Conservation (phyloP, 768 basidiomycete genomes). For the Pisolithus microcarpus region DNA sequence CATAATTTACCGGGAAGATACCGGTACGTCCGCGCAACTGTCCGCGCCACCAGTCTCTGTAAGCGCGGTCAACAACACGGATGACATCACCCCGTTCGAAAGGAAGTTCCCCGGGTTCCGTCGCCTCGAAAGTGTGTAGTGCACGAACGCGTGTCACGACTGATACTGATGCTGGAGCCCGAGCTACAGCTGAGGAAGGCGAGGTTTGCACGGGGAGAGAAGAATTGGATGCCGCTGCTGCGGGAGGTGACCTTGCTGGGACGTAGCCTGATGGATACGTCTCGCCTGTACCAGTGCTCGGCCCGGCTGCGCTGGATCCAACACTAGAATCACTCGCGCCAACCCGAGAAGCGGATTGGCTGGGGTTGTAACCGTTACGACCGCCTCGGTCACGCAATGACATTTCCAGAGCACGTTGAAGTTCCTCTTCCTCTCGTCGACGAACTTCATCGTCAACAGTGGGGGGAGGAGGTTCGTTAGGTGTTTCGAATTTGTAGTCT, state of each 20-base stretch:
- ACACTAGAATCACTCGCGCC: conserved; percentile 31
- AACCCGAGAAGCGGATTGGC: conserved; percentile 25
- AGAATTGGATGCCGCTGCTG: conserved; percentile 20
- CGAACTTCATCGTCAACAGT: conserved; percentile 72
- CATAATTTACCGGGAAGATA: conserved; percentile 97
- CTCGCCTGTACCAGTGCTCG: conserved; percentile 23
- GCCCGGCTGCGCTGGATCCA: conserved; percentile 14
- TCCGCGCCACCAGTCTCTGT: conserved; percentile 97
- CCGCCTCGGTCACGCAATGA: conserved; percentile 92
- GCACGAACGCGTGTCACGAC: conserved; percentile 83
- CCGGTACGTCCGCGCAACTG: conserved; percentile 85
- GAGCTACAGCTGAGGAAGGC: conserved; percentile 2
- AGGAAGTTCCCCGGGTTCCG: conserved; percentile 82
- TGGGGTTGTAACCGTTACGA: conserved; percentile 45
- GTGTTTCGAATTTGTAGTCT: conserved; percentile 69
- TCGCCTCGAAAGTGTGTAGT: conserved; percentile 80
- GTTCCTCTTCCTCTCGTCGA: conserved; percentile 87
- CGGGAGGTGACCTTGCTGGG: conserved; percentile 47
- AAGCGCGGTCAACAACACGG: conserved; percentile 89
- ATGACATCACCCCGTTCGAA: conserved; percentile 92
- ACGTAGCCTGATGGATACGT: conserved; percentile 49
- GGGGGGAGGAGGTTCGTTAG: conserved; percentile 58
- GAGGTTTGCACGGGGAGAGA: conserved; percentile 19
- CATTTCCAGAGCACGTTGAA: conserved; percentile 87
- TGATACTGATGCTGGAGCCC: conserved; percentile 11